phyloP scores from a whole-genome alignment of 2,329 filamentous ascomycete genomes.

The Trichoderma citrinoviride region DNA sequence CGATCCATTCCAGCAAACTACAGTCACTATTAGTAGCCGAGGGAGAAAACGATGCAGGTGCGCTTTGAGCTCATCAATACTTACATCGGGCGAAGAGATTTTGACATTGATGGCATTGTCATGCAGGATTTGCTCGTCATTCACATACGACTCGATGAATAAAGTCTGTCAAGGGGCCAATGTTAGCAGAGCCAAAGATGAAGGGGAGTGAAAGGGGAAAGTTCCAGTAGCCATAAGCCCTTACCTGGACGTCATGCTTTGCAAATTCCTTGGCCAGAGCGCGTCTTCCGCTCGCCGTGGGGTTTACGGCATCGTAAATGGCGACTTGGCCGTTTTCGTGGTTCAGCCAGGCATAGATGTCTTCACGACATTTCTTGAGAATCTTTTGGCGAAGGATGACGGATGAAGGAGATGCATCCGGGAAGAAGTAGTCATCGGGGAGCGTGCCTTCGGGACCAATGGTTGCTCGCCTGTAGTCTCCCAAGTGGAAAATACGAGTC shows the following conservation, averaged over 20 bases:
- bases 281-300: slow-evolving; percentile 74
- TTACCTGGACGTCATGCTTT: slow-evolving; percentile 91
- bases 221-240: slow-evolving; percentile 11
- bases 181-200: not conserved
- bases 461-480: slow-evolving; percentile 91
- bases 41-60: not conserved
- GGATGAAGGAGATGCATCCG: slow-evolving; percentile 87
- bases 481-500: slow-evolving; percentile 94
- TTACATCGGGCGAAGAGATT: slow-evolving; percentile 90
- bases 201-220: not conserved
- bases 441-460: slow-evolving; percentile 80
- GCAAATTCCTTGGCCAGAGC: slow-evolving; percentile 92
- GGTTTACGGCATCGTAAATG: slow-evolving; percentile 98
- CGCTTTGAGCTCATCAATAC: slow-evolving; percentile 28
- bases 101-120: slow-evolving; percentile 98
- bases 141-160: slow-evolving; percentile 94
- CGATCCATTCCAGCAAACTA: slow-evolving; percentile 89
- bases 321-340: slow-evolving; percentile 97
- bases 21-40: slow-evolving; percentile 3
- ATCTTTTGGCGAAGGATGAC: slow-evolving; percentile 97
- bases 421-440: slow-evolving; percentile 96
- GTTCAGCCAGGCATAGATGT: slow-evolving; percentile 94
- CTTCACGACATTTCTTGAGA: slow-evolving; percentile 92
- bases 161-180: slow-evolving; percentile 61
- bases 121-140: slow-evolving; percentile 87